These are phyloP conservation scores for Brettanomyces nanus DNA, from an alignment of 805 yeast genomes.

Conservation along the genomic window DNA sequence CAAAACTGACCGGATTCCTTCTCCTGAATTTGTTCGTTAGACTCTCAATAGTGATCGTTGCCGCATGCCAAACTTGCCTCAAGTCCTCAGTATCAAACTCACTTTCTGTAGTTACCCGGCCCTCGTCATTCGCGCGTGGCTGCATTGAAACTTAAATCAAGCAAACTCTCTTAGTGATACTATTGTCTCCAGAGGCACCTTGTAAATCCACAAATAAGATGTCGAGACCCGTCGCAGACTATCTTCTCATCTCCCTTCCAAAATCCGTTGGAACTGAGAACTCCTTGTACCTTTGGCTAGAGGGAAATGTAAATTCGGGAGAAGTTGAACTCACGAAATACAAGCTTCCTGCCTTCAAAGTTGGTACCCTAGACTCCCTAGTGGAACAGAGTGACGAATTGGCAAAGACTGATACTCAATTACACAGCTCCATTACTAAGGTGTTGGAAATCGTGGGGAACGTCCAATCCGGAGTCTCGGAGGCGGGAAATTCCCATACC, in stretches of 20 bases:
- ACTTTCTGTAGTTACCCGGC: no score
- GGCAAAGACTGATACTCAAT: conserved; percentile 70
- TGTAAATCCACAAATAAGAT: conserved; percentile 5
- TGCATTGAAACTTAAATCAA: no score
- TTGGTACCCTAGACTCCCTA: conserved; percentile 88
- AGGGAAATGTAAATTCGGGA: conserved; percentile 47
- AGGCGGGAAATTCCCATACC: conserved; percentile 15
- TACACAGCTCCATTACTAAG: conserved; percentile 61
- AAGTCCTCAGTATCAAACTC: no score
- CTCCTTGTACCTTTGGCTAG: conserved; percentile 40
- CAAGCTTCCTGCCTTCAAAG: conserved; percentile 76
- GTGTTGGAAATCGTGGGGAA: conserved; percentile 63
- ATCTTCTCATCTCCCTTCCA: conserved; percentile 24
- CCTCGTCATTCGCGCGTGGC: no score
- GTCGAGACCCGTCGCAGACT: conserved; percentile 18
- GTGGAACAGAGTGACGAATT: conserved; percentile 90
- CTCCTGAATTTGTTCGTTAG: no score
- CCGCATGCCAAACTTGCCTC: no score
- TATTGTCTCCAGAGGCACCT: no score
- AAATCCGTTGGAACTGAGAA: conserved; percentile 20
- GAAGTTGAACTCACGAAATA: conserved; percentile 48
- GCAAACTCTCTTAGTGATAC: no score
- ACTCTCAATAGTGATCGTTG: no score
- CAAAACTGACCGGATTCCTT: no score
- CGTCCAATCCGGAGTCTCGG: conserved; percentile 18